Base-by-base conservation (phyloP, 2,329 filamentous ascomycete species). In the Colletotrichum tropicale region DNA sequence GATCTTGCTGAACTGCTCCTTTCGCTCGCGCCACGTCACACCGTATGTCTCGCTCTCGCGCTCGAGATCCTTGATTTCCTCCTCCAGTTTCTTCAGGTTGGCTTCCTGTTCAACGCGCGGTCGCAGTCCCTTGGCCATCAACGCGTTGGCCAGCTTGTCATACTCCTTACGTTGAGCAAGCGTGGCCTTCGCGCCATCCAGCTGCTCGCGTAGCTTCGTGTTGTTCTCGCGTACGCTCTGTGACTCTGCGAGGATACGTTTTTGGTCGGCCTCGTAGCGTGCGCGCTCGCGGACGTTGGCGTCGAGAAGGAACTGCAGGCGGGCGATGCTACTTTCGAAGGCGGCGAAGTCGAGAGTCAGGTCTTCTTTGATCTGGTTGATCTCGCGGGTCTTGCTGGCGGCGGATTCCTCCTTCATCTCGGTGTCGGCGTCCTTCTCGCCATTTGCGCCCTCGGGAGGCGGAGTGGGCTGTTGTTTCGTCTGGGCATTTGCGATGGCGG, bases 61-160 rank as follows among this genome's bases (percentile, higher is more conserved):
- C 86, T 98, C 93, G 75, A 98, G 87, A 82, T 98, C 95, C 55
- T 92, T 91, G 84, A 98, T 98, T 86, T 98, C 96, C 58, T 95
- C 93, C 82, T 96, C 93, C 38, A 98, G 88, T 86, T 98, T 98
- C 77, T 91, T 91, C 71, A 98, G 89, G 80, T 94, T 94, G 18
- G 91, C 89, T 74, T 92, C 88, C 83, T 98, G 95, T 81, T 98
- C 96, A 77, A 95, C 94, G n/a, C 96, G 90, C 55, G 95, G 93
- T 77, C 94, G 93, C 77, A 98, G 88, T 3, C 74, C 74, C 64
- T 76, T 76, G n/a, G 74, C 74, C 82, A 96, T 77, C 34, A 75
- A 89, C 75, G 93, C 91, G 82, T 97, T 97, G 5, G 96, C 95
- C 71, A 98, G 88, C 80, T 95, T 94, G 85, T 98, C 96, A 82